Evolutionary conservation across 139 green algal genomes (phyloP), one percentile per base, ranked within the genome.

Genomic region (Mychonastes homosphaera): DNA sequence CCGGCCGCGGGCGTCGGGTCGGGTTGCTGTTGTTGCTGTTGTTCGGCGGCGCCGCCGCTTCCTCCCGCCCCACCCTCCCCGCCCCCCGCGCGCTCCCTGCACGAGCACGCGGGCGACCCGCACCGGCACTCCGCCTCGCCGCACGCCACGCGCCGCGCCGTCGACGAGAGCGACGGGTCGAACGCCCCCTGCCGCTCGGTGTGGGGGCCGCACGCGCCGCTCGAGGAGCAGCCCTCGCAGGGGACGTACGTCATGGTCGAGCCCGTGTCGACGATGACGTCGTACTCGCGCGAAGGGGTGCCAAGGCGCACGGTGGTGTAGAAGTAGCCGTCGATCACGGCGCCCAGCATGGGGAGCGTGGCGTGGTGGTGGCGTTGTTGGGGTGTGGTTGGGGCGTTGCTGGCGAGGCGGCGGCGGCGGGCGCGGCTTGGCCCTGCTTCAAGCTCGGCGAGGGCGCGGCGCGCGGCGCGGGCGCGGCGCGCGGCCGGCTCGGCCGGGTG

Each of bases 211-310:
- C 21, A 35, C 3, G 53, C 26, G 5, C 12, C 13, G 13, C 6
- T 29, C 8, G 32, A 58, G n/a, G n/a, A n/a, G n/a, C n/a, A n/a
- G 23, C 53, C 71, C 15, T 70, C 58, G 69, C 90, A 98, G 0
- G 90, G 85, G 16, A 98, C 80, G 74, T 96, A 97, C 0, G 85
- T 94, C 38, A 95, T 85, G 1, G 88, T 95, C 69, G 75, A 89
- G 33, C 91, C 91, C 1, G 91, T 98, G 79, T 98, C 91, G 12
- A 97, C 87, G 57, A 98, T 98, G 7, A 96, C 74, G 4, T 71
- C 71, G 63, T 94, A 97, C 4, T 62, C 56, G 16, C 72, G 66
- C 1, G 79, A 55, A 1, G 87, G 90, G 0, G 83, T 95, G 16
- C 91, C 91, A 15, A 97, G 51, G 23, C 63, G 53, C 9, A 97